Evolutionary conservation across 2,329 filamentous ascomycete genomes (phyloP), one percentile per base, ranked within the genome.

Genomic region (Penicillium fuscoglaucum): DNA sequence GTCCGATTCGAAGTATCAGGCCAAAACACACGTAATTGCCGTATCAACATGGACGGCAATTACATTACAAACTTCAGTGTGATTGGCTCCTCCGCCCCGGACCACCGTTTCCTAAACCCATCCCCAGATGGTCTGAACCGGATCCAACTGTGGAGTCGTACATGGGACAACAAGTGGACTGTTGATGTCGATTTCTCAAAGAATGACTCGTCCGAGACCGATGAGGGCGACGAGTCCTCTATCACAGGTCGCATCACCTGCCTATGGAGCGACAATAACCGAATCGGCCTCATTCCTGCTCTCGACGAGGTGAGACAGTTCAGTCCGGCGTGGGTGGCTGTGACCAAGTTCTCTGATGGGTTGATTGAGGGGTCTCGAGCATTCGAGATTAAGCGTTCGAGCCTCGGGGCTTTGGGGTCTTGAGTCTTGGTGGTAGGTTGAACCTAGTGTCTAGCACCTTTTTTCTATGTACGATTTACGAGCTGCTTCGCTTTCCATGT

Each of bases 221-320:
- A 61, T 39, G 67, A 63, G n/a, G 68, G 59, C 9, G 70, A 73
- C 41, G 62, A 68, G 17, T 69, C 74, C 19, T 68, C 52, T 5
- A 47, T 91, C 35, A 82, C 81, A 62, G 90, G 92, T 1, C 82
- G 79, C 35, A 86, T 93, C 1, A 82, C 88, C 17, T 98, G 95
- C 75, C 79, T 90, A 33, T 98, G 93, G 92, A 91, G 89, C 68
- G 95, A 99, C 77, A 87, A 85, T 45, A 97, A 97, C 69, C 77
- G 79, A 37, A 74, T 77, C 2, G 88, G 85, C 4, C 81, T 82
- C 1, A 92, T 98, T 48, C 93, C 93, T 0, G 93, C 93, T 0
- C 83, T 93, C 52, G 89, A 95, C 66, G 93, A 98, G 76, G 81
- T 90, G 49, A 79, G 84, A 65, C 83, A 87, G 71, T 97, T 87